Evolutionary conservation across 1,284 basidiomycete species (phyloP).

Genomic region (Malassezia yamatoensis): DNA sequence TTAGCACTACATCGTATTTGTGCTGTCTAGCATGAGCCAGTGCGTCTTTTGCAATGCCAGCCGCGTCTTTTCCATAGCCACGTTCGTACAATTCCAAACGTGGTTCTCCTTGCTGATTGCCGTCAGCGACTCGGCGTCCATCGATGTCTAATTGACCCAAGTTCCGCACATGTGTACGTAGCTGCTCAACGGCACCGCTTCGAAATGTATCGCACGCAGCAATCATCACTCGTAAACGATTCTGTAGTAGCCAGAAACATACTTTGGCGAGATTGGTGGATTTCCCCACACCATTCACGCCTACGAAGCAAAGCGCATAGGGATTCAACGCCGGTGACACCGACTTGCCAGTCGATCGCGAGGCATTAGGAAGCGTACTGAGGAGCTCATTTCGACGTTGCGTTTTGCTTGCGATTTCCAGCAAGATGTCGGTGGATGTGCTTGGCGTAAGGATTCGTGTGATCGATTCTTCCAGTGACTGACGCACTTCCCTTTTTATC

Average conservation of each 20-base stretch:
- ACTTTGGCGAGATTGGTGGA: constrained; percentile 97
- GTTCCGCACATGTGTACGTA: constrained; percentile 91
- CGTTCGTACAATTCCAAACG: constrained; percentile 82
- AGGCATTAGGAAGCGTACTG: constrained; percentile 20
- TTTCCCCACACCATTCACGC: constrained; percentile 99
- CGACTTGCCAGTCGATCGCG: constrained; percentile 47
- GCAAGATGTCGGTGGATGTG: constrained; percentile 84
- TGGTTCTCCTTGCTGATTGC: constrained; percentile 13
- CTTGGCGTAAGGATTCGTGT: constrained; percentile 92
- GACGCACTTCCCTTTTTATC: constrained; percentile 71
- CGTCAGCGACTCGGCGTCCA: constrained; percentile 19
- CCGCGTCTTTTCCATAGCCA: constrained; percentile 96
- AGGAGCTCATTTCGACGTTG: constrained; percentile 25
- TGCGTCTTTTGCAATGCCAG: constrained; percentile 90
- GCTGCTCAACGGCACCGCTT: constrained; percentile 94
- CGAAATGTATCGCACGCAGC: constrained; percentile 98
- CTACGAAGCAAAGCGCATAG: constrained; percentile 91
- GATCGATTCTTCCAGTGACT: constrained; percentile 72
- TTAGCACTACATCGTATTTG: constrained; percentile 44
- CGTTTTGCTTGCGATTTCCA: constrained; percentile 56
- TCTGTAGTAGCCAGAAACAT: constrained; percentile 97
- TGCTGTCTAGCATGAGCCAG: constrained; percentile 52
- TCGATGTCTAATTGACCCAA: constrained; percentile 63
- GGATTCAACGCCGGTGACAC: constrained; percentile 61
- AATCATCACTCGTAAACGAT: constrained; percentile 81